Conservation (phyloP, 257 asterid genomes). For the Capsicum baccatum region DNA sequence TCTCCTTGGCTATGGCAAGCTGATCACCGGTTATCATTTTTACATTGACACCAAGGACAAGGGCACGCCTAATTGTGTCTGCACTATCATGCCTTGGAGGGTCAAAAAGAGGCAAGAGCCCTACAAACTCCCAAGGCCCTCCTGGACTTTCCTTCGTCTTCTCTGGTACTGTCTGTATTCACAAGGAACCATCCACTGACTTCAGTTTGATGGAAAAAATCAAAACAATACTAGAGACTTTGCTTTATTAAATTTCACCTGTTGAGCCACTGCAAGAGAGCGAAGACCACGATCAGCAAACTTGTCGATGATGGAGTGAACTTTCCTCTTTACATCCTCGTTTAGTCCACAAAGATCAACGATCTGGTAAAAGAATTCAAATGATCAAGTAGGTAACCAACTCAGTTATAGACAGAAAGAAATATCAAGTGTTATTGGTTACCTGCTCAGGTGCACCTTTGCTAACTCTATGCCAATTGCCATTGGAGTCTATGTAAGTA, state of each 20-base stretch:
- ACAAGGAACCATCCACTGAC: slow-evolving; percentile 17
- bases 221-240: background rate
- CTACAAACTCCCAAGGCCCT: slow-evolving; percentile 60
- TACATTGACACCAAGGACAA: slow-evolving; percentile 62
- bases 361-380: slow-evolving; percentile 39
- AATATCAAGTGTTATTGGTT: slow-evolving; percentile 1
- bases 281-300: slow-evolving; percentile 70
- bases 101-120: slow-evolving; percentile 65
- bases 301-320: slow-evolving; percentile 53
- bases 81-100: slow-evolving; percentile 70
- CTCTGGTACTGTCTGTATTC: slow-evolving; percentile 53
- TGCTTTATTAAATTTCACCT: slow-evolving; percentile 36
- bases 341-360: slow-evolving; percentile 48
- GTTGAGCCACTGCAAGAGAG: slow-evolving; percentile 59
- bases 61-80: slow-evolving; percentile 58
- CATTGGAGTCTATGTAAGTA: slow-evolving; percentile 68
- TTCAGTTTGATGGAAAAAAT: background rate
- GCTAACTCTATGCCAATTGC: slow-evolving; percentile 86
- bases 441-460: slow-evolving; percentile 99
- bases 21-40: slow-evolving; percentile 66
- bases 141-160: slow-evolving; percentile 59
- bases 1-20: slow-evolving; percentile 55
- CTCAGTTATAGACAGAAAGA: background rate
- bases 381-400: background rate
- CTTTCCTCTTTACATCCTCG: slow-evolving; percentile 43